phyloP scores from a whole-genome alignment of 2,329 filamentous ascomycete species.

The Epichloe gansuensis region DNA sequence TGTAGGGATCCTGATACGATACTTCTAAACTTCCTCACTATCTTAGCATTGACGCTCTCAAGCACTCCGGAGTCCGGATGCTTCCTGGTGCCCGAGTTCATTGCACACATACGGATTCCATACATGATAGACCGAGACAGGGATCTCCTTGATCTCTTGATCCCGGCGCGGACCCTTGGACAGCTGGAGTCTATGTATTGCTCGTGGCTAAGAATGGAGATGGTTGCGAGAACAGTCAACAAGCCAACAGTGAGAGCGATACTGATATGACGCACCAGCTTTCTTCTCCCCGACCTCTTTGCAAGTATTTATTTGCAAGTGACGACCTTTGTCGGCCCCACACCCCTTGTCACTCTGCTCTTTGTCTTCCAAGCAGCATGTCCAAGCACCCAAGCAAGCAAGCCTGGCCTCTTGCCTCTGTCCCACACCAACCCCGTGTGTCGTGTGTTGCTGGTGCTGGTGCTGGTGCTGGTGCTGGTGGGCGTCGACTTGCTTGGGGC shows the following conservation, averaged over 20 bases:
- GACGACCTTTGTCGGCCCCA: constrained; percentile 1
- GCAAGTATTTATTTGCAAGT: too few relatives aligned
- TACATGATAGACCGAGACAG: too few relatives aligned
- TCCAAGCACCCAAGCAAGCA: not conserved
- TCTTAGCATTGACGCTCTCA: too few relatives aligned
- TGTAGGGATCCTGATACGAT: too few relatives aligned
- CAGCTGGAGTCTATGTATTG: not conserved
- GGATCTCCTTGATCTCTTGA: not conserved
- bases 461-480: too few relatives aligned
- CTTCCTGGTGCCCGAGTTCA: too few relatives aligned
- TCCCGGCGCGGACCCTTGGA: not conserved
- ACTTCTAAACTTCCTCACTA: too few relatives aligned
- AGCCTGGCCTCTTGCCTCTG: not conserved
- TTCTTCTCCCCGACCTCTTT: constrained; percentile 1
- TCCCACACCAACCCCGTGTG: constrained; percentile 7
- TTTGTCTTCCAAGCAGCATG: not conserved
- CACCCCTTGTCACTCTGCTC: constrained; percentile 1
- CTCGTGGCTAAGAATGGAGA: not conserved
- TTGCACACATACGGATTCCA: too few relatives aligned
- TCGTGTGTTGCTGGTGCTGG: not conserved
- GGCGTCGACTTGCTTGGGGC: too few relatives aligned
- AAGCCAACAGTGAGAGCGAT: not conserved
- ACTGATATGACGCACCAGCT: constrained; percentile 1
- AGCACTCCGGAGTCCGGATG: too few relatives aligned
- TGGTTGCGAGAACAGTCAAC: not conserved